Evolutionary conservation across 2,329 filamentous ascomycete genomes (phyloP), one percentile per base, ranked within the genome.

Genomic region (Torrubiellomyces zombiae): DNA sequence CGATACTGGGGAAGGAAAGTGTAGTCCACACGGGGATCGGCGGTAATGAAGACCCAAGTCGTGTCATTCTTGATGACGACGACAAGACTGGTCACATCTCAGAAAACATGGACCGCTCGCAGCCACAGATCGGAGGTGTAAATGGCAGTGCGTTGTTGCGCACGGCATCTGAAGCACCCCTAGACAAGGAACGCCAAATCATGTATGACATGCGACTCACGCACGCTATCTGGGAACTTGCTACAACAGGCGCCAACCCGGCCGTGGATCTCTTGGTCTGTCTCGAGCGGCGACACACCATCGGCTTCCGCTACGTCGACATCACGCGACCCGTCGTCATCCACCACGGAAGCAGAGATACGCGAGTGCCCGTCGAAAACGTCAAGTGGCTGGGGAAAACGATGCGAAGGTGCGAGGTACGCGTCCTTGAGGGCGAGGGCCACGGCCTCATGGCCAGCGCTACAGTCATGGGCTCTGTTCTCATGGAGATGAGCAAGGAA

Each of bases 401-500:
- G 20, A 95, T 98, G 85, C 72, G 79, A 16, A 65, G 80, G 23
- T 95, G 86, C 48, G 89, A 95, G 47, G 81, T 98, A 9, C 63
- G 86, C 5, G 72, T 95, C 5, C 60, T 98, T 3, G 79, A 92
- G 37, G 82, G 80, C 5, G 86, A 98, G 48, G 82, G 85, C 3
- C 89, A 98, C 44, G 86, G 89, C 0, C 57, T 98, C 14, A 98
- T 98, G 89, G 89, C 89, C 1, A 91, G 77, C 37, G 85, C 89
- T 1, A 60, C 62, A 9, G 86, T 95, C 21, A 98, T 98, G 89
- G 80, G 82, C 21, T 73, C 75, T 12, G 78, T 95, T n/a, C 56
- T 98, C 18, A 86, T 82, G 50, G 89, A 98, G 54, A 92, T 98
- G 42, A 78, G 80, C 26, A 74, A 74, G 37, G 89, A 95, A 48